Conservation (phyloP, 495 filamentous ascomycete species). For the Clohesyomyces aquaticus region DNA sequence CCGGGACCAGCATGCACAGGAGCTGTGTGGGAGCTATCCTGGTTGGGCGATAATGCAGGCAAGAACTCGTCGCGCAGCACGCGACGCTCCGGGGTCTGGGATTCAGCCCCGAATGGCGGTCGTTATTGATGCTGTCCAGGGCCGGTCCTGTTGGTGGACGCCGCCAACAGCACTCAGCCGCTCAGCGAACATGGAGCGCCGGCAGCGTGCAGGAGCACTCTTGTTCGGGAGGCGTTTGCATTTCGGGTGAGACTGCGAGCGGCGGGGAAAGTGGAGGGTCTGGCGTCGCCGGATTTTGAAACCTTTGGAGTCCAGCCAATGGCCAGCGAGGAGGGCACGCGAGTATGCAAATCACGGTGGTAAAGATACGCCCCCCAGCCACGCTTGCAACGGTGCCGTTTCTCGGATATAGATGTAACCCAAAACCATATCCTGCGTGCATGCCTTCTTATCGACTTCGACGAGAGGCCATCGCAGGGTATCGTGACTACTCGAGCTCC, state of each 20-base stretch:
- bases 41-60: slow-evolving; percentile 12
- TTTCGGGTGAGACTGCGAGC: slow-evolving; percentile 5
- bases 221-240: slow-evolving; percentile 26
- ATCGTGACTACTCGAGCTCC: slow-evolving; percentile 18
- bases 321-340: neutral
- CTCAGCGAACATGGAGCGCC: neutral
- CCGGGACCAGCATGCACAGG: slow-evolving; percentile 17
- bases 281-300: neutral
- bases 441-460: slow-evolving; percentile 15
- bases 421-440: slow-evolving; percentile 7
- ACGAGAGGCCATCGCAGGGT: too few relatives aligned
- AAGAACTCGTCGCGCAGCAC: slow-evolving; percentile 8
- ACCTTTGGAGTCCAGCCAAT: slow-evolving; percentile 7
- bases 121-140: slow-evolving; percentile 4
- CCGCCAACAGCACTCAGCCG: slow-evolving; percentile 17
- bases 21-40: slow-evolving; percentile 11
- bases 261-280: slow-evolving; percentile 11
- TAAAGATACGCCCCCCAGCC: slow-evolving; percentile 17
- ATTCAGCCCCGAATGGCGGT: slow-evolving; percentile 14
- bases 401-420: slow-evolving; percentile 23
- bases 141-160: slow-evolving; percentile 2
- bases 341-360: neutral
- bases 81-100: slow-evolving; percentile 26
- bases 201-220: slow-evolving; percentile 14
- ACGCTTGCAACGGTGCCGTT: slow-evolving; percentile 30